Percentiles rank a stretch among this genome's conserved stretches.
Evolutionary conservation across 2,329 filamentous ascomycete genomes (phyloP).

Genomic region (Colletotrichum sansevieriae): DNA sequence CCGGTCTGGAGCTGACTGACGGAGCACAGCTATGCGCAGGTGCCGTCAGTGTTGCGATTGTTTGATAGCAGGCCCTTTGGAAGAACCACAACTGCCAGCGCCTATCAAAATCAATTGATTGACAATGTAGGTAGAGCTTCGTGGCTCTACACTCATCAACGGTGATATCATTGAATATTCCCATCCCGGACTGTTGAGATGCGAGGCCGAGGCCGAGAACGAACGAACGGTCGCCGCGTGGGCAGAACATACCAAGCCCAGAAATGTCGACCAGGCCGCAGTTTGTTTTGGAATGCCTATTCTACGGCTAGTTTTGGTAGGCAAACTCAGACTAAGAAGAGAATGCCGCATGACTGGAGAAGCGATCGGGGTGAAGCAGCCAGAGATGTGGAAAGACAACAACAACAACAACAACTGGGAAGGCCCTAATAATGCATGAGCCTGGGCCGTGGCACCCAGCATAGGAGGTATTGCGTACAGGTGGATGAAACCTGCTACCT

Average conservation of each 20-base stretch:
- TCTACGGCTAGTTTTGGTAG: too few relatives aligned
- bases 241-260: too few relatives aligned
- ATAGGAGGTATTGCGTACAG: too few relatives aligned
- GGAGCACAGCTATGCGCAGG: neutral
- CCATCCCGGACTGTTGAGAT: neutral
- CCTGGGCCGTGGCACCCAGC: conserved; percentile 1
- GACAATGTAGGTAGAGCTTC: too few relatives aligned
- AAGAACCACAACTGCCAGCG: conserved; percentile 2
- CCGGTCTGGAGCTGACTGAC: neutral
- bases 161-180: neutral
- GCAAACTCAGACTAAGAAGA: too few relatives aligned
- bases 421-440: conserved; percentile 8
- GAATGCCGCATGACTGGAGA: too few relatives aligned
- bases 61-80: neutral
- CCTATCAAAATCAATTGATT: too few relatives aligned
- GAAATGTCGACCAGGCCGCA: too few relatives aligned
- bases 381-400: conserved; percentile 2
- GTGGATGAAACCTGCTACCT: conserved; percentile 5
- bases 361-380: neutral
- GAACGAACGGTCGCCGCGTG: too few relatives aligned
- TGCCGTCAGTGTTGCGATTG: neutral
- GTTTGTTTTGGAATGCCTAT: too few relatives aligned
- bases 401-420: neutral
- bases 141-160: too few relatives aligned
- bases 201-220: neutral